A percentile compares a stretch with the other conserved stretches of the same genome.
Evolutionary conservation across 306 rosid species (phyloP).

Genomic region (Cucurbita argyrosperma): DNA sequence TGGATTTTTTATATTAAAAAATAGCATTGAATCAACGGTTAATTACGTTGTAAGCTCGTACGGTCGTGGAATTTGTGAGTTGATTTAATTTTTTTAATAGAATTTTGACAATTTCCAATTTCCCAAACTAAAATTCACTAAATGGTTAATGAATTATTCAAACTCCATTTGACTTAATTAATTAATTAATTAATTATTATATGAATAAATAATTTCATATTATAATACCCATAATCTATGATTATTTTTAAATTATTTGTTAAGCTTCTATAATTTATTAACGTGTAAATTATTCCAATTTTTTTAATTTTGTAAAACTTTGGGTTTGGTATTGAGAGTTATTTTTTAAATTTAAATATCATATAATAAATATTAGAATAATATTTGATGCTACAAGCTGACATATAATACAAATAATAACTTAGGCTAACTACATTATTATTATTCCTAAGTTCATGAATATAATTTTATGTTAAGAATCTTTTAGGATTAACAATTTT

Average conservation of each 20-base stretch:
- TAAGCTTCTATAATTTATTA: no score
- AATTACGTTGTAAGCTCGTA: background rate
- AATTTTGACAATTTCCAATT: background rate
- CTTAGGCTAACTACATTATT: no score
- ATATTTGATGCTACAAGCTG: no score
- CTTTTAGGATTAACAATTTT: no score
- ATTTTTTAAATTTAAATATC: no score
- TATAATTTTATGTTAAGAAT: no score
- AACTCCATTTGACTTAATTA: background rate
- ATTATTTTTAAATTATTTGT: no score
- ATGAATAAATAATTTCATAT: background rate
- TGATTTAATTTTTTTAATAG: background rate
- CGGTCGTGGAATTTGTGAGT: background rate
- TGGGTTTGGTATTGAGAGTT: background rate
- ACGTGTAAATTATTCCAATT: no score
- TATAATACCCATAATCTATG: background rate
- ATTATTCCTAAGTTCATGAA: no score
- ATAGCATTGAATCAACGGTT: background rate
- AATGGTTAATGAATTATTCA: background rate
- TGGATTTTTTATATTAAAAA: background rate
- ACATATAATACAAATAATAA: no score
- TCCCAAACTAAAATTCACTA: background rate
- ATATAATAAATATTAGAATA: no score
- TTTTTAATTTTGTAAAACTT: no score
- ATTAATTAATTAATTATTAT: background rate